Evolutionary conservation across 106 monocot genomes (phyloP), one percentile per base, ranked within the genome.

Genomic region (Gastrodia elata): DNA sequence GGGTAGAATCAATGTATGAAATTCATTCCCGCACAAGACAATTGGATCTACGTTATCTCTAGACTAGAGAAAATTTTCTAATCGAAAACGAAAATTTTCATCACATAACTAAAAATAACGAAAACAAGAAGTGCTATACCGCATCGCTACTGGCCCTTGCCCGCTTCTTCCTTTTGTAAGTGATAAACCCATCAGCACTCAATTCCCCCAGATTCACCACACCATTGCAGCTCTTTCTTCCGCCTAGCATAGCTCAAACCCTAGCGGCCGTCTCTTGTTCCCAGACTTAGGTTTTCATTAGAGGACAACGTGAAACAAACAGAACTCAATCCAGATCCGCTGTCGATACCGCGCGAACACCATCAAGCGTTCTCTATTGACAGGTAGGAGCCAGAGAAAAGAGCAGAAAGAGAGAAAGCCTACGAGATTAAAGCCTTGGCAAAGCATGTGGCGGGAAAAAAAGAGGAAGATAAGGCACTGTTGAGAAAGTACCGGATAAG

Each of bases 121-220:
- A 6, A 61, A 42, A 27, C 41, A 42, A 24, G 69, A 57, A 42
- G 44, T 30, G 38, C 59, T 46, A 26, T 33, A 69, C 49, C 68
- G 8, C 68, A 10, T 68, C 68, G 7, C 4, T 6, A 69, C n/a
- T 48, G 3, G 70, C 14, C 34, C 55, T 81, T 16, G 25, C 39
- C 4, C 76, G 64, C 46, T 73, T 76, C 72, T 64, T 71, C 72
- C 81, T 76, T 14, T 32, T 65, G 52, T 81, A 81, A 11, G 76
- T 81, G 27, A 76, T 38, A 14, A 76, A 6, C n/a, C 55, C 56
- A 35, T 81, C 76, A 13, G 32, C 25, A 27, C 72, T 39, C 72
- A 72, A 72, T 10, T 32, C 24, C 16, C 75, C 76, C 52, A 30
- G 46, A 37, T 72, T 76, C 55, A 61, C 14, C 2, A 65, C 71